These are phyloP conservation scores for Talaromyces verruculosus DNA, from an alignment of 2,329 filamentous ascomycete genomes.

Conservation along the genomic window DNA sequence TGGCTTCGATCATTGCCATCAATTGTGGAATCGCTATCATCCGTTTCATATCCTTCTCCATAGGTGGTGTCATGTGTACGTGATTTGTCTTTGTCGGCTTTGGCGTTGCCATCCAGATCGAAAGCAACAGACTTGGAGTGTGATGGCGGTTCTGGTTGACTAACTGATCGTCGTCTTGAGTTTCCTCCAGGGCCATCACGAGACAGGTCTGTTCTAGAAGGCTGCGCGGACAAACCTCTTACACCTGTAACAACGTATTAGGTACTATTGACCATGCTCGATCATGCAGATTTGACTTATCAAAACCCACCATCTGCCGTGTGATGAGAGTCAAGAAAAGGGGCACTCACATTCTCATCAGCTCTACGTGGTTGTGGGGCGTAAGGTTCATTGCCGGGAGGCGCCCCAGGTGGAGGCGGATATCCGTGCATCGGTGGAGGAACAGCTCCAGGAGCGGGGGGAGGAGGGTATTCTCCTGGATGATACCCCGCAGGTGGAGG, in stretches of 20 bases:
- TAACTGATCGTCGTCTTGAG: slow-evolving; percentile 26
- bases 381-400: slow-evolving; percentile 41
- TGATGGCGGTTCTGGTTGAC: slow-evolving; percentile 25
- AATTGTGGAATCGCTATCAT: slow-evolving; percentile 44
- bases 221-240: slow-evolving; percentile 22
- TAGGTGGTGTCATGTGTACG: not conserved
- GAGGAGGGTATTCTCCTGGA: slow-evolving; percentile 26
- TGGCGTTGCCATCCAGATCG: slow-evolving; percentile 26
- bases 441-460: slow-evolving; percentile 41
- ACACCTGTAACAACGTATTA: slow-evolving; percentile 26
- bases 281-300: slow-evolving; percentile 22
- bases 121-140: slow-evolving; percentile 39
- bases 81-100: slow-evolving; percentile 6
- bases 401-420: slow-evolving; percentile 36
- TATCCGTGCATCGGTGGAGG: slow-evolving; percentile 42
- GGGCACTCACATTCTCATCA: slow-evolving; percentile 55
- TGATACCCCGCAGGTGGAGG: slow-evolving; percentile 25
- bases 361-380: slow-evolving; percentile 40
- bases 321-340: slow-evolving; percentile 38
- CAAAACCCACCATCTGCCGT: slow-evolving; percentile 46
- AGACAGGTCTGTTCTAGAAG: not conserved
- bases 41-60: slow-evolving; percentile 44
- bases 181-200: not conserved
- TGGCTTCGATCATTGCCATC: slow-evolving; percentile 27
- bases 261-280: slow-evolving; percentile 14